Conservation (phyloP, 768 basidiomycete species). For the Inosperma sp. region DNA sequence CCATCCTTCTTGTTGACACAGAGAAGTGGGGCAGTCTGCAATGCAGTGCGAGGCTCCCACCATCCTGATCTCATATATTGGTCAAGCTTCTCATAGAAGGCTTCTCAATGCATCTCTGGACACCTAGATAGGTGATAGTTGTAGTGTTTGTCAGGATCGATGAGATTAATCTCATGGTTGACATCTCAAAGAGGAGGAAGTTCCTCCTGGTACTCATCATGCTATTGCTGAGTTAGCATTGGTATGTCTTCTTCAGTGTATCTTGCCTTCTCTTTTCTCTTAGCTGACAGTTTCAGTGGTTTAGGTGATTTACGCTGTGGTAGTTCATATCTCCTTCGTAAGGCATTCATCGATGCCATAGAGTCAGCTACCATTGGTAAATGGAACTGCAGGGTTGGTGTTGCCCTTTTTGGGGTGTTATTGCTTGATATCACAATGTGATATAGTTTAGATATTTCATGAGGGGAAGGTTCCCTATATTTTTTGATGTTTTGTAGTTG, state of each 20-base stretch:
- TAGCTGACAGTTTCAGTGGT: not conserved
- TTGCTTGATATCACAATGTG: not conserved
- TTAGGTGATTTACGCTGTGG: not conserved
- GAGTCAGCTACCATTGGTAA: not conserved
- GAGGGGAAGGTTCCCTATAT: not conserved
- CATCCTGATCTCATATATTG: slow-evolving; percentile 29
- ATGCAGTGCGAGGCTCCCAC: slow-evolving; percentile 26
- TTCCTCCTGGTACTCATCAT: slow-evolving; percentile 17
- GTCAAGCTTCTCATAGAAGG: slow-evolving; percentile 31
- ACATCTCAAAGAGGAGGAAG: slow-evolving; percentile 34
- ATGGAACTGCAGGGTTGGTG: no score
- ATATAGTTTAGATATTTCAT: not conserved
- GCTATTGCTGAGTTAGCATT: slow-evolving; percentile 14
- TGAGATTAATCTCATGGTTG: slow-evolving; percentile 35
- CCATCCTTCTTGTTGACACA: slow-evolving; percentile 34
- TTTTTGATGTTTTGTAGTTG: not conserved
- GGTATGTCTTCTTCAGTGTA: not conserved
- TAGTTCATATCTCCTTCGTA: not conserved
- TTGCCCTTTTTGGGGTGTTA: not conserved
- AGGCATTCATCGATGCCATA: not conserved
- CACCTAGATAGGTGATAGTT: slow-evolving; percentile 31
- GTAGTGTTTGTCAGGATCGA: slow-evolving; percentile 31
- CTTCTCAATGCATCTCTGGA: slow-evolving; percentile 23
- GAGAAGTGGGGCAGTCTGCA: slow-evolving; percentile 30
- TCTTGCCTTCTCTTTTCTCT: not conserved